These are phyloP conservation scores for Chrysophaeum taylorii DNA, from an alignment of 352 stramenopile genomes.

Conservation along the genomic window DNA sequence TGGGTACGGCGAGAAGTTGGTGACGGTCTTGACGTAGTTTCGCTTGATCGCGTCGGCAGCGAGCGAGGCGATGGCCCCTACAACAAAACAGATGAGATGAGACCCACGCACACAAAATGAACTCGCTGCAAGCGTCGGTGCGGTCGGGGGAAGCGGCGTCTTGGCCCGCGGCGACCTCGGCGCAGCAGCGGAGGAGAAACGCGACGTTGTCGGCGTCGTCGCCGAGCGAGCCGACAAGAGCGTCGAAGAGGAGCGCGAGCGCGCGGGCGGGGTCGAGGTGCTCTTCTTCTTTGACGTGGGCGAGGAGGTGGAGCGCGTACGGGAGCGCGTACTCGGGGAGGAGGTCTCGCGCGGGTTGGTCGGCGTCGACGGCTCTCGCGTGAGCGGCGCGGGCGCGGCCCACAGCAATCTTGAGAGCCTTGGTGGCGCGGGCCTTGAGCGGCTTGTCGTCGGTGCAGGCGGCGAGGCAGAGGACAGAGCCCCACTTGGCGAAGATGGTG, in stretches of 20 bases:
- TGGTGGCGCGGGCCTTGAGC: neutral
- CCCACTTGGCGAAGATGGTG: neutral
- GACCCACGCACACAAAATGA: neutral
- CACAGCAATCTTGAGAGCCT: neutral
- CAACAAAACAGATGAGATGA: neutral
- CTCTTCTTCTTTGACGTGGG: neutral
- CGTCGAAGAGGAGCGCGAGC: neutral
- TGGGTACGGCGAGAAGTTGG: neutral
- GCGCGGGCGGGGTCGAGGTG: neutral
- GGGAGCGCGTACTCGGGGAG: neutral
- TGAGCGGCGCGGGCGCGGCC: neutral
- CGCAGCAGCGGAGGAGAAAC: neutral
- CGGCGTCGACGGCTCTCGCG: neutral
- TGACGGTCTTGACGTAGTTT: slow-evolving; percentile 2
- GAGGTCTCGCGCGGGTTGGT: too few species aligned
- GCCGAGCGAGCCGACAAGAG: neutral
- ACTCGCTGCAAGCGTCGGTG: too few species aligned
- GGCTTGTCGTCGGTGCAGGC: neutral
- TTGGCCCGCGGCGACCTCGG: neutral
- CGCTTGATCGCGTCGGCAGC: neutral
- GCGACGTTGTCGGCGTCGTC: neutral
- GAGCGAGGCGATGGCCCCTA: neutral
- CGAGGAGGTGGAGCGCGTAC: slow-evolving; percentile 2
- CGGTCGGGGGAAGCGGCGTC: too few species aligned
- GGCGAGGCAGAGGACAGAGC: neutral